Evolutionary conservation across 164 flowering plant genomes (phyloP).

Genomic region (Berberis thunbergii): DNA sequence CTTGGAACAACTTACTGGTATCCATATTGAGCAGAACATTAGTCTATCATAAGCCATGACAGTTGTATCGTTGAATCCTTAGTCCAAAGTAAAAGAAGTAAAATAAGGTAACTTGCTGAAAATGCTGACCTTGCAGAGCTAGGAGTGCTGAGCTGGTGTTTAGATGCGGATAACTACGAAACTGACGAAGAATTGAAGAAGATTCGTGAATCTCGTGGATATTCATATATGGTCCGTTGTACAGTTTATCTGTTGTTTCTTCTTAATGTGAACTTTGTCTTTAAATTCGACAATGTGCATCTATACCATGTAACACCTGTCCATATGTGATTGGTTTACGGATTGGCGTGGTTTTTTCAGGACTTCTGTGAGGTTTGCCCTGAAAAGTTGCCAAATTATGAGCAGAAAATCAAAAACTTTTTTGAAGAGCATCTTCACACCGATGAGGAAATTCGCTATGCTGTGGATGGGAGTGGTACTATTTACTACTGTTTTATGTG

Average conservation of each 20-base stretch:
- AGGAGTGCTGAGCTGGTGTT: conserved; percentile 89
- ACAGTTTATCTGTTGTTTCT: conserved; percentile 12
- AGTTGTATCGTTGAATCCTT: neutral
- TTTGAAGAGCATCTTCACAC: conserved; percentile 97
- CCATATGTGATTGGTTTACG: neutral
- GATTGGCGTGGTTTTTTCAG: conserved; percentile 19
- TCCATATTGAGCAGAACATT: neutral
- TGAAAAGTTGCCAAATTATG: conserved; percentile 90
- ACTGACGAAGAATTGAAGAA: conserved; percentile 88
- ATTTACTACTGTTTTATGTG: conserved; percentile 1
- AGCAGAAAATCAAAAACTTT: conserved; percentile 84
- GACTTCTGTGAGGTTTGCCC: conserved; percentile 91
- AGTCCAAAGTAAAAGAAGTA: no score
- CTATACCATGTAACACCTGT: neutral
- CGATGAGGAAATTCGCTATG: conserved; percentile 96
- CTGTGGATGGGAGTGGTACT: conserved; percentile 94
- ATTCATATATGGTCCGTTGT: conserved; percentile 60
- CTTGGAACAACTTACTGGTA: conserved; percentile 68
- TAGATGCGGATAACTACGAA: conserved; percentile 89
- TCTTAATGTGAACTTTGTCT: neutral
- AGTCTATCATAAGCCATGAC: neutral
- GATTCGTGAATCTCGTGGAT: conserved; percentile 80
- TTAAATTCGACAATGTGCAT: neutral
- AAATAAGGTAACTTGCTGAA: neutral
- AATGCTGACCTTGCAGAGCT: conserved; percentile 42